Percentiles rank a stretch among this genome's conserved stretches.
Conservation (phyloP, 495 filamentous ascomycete genomes). For the Achaetomiella virescens region DNA sequence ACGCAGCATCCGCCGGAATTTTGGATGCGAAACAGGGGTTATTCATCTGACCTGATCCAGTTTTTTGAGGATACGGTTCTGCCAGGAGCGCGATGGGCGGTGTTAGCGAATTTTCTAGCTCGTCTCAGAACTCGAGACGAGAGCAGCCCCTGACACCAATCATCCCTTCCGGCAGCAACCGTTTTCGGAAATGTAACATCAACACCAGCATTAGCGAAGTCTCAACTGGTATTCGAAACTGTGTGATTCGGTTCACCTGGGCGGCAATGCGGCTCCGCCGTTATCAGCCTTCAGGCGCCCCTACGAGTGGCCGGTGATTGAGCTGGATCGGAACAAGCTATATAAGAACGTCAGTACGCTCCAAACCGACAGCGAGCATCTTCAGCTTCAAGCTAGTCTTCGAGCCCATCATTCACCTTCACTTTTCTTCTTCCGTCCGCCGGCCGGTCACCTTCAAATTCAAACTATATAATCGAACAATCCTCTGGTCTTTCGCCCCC, state of each 20-base stretch:
- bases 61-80: too few species aligned
- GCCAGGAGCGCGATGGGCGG: neutral
- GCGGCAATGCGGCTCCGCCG: too few species aligned
- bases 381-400: slow-evolving; percentile 16
- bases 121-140: slow-evolving; percentile 7
- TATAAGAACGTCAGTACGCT: too few species aligned
- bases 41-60: too few species aligned
- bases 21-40: slow-evolving; percentile 4
- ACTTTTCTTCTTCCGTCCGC: slow-evolving; percentile 10
- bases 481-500: too few species aligned
- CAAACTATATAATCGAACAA: too few species aligned
- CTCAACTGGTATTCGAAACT: neutral
- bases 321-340: too few species aligned
- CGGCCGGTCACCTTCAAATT: slow-evolving; percentile 12
- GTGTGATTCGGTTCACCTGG: too few species aligned
- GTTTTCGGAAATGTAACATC: neutral
- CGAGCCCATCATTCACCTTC: neutral
- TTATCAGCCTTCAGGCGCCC: too few species aligned
- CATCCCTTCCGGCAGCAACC: neutral
- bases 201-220: neutral
- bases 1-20: too few species aligned
- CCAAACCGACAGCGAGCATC: neutral
- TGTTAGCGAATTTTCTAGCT: neutral
- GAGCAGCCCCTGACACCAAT: slow-evolving; percentile 2
- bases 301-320: too few species aligned